phyloP scores from a whole-genome alignment of 139 green algal species.

The Medakamo hakoo region DNA sequence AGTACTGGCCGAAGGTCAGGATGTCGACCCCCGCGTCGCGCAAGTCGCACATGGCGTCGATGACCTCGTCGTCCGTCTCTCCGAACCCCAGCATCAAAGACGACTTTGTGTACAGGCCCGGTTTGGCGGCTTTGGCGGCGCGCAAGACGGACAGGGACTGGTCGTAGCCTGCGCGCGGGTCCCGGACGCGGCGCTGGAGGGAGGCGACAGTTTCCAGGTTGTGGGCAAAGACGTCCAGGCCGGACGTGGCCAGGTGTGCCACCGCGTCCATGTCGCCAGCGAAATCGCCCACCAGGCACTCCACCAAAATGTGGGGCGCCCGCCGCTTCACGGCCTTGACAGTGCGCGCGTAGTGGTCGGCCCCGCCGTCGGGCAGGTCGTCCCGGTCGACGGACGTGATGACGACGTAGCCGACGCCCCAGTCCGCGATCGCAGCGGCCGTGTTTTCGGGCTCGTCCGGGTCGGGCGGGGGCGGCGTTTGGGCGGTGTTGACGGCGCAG shows the following conservation, averaged over 20 bases:
- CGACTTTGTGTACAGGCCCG: slow-evolving; percentile 78
- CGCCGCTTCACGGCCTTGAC: slow-evolving; percentile 54
- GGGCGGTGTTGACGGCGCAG: slow-evolving; percentile 85
- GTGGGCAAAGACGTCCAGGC: slow-evolving; percentile 96
- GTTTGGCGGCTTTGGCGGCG: slow-evolving; percentile 68
- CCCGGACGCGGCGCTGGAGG: slow-evolving; percentile 46
- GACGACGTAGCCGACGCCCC: slow-evolving; percentile 97
- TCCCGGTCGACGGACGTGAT: slow-evolving; percentile 95
- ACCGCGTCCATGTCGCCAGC: slow-evolving; percentile 46
- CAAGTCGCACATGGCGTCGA: slow-evolving; percentile 38
- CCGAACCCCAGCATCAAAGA: slow-evolving; percentile 97
- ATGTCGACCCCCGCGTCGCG: slow-evolving; percentile 71
- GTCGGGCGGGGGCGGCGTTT: slow-evolving; percentile 77
- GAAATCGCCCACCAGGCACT: slow-evolving; percentile 94
- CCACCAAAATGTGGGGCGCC: slow-evolving; percentile 54
- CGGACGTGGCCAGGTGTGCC: slow-evolving; percentile 44
- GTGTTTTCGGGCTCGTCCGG: slow-evolving; percentile 82
- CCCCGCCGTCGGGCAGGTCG: slow-evolving; percentile 81
- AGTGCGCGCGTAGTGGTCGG: slow-evolving; percentile 73
- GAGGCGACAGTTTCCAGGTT: slow-evolving; percentile 92
- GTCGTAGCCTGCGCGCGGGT: slow-evolving; percentile 75
- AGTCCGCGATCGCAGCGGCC: slow-evolving; percentile 67
- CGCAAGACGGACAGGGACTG: slow-evolving; percentile 71
- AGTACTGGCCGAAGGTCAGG: slow-evolving; percentile 98
- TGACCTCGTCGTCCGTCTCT: slow-evolving; percentile 71